phyloP scores from a whole-genome alignment of 192 early-diverging fungal genomes.

The Tieghemiomyces parasiticus region DNA sequence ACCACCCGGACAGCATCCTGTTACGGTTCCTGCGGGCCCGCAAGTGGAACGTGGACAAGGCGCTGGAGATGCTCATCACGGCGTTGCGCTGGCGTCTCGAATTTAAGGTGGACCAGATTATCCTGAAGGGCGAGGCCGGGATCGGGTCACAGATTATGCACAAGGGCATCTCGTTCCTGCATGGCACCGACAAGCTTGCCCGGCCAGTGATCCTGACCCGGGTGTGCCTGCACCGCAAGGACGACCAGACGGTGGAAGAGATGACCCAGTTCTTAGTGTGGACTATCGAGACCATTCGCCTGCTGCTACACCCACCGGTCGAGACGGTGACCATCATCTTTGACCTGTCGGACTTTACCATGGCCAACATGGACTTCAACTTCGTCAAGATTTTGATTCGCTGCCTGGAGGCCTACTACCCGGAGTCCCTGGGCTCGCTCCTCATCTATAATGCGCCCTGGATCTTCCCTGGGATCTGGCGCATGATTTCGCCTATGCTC shows the following conservation, averaged over 20 bases:
- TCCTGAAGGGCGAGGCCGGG: slow-evolving; percentile 36
- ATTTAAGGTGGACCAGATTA: slow-evolving; percentile 33
- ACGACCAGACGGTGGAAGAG: slow-evolving; percentile 13
- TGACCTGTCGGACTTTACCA: slow-evolving; percentile 60
- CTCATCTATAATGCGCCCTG: slow-evolving; percentile 81
- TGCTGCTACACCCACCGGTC: slow-evolving; percentile 32
- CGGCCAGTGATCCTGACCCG: slow-evolving; percentile 40
- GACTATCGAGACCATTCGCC: slow-evolving; percentile 39
- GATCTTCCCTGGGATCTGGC: slow-evolving; percentile 77
- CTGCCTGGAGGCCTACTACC: slow-evolving; percentile 81
- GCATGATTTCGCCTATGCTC: slow-evolving; percentile 61
- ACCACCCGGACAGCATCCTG: slow-evolving; percentile 58
- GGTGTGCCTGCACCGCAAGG: slow-evolving; percentile 35
- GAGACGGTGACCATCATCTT: slow-evolving; percentile 59
- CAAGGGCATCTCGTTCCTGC: slow-evolving; percentile 34
- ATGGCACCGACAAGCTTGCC: slow-evolving; percentile 31
- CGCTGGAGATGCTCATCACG: slow-evolving; percentile 50
- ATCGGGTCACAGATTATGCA: slow-evolving; percentile 32
- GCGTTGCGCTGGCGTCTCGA: slow-evolving; percentile 61
- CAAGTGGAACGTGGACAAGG: slow-evolving; percentile 72
- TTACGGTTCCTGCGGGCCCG: slow-evolving; percentile 75
- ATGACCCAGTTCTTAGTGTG: slow-evolving; percentile 14
- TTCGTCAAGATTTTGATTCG: slow-evolving; percentile 62
- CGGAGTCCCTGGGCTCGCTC: slow-evolving; percentile 67
- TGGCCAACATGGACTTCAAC: slow-evolving; percentile 65